Evolutionary conservation across 257 asterid genomes (phyloP), one percentile per base, ranked within the genome.

Genomic region (Paraleonurus japonicus): DNA sequence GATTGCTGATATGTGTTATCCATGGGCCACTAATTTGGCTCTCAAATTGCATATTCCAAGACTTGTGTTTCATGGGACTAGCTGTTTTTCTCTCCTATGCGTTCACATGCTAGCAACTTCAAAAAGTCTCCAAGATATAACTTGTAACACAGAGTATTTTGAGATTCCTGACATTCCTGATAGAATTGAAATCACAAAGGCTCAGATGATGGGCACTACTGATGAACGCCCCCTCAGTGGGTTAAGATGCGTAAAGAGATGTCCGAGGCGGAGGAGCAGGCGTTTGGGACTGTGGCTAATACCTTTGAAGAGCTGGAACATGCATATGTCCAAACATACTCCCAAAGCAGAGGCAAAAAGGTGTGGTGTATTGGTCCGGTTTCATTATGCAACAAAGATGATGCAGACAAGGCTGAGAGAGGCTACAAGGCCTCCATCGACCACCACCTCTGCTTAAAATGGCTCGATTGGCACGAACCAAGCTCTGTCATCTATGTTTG

Each of bases 281-380:
- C 91, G 9, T 84, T 67, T 7, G 95, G 95, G 12, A 61, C 81
- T 0, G 83, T 85, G 45, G 68, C 24, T 7, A 88, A 85, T 53
- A 76, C 81, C 11, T 80, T 81, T 24, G 53, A 82, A 61, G 85
- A 85, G 28, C 65, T 85, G 28, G 93, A 87, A 28, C 57, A 79
- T 10, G 79, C 75, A 23, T 87, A 79, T 71, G 73, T 76, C 9
- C 23, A 37, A 5, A 59, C 39, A 6, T 79, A 69, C 53, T 47
- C 5, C 2, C 69, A 71, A 8, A 76, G 19, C 0, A 79, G 33
- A 65, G 79, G 79, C 0, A 69, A 80, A 24, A 73, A 68, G 9
- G 54, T 79, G 3, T 87, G 85, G 85, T 75, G 84, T 50, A 51
- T 85, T n/a, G 90, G 89, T 7, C 92, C 89, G 0, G 89, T 81